A percentile compares a stretch with the other conserved stretches of the same genome.
phyloP scores from a whole-genome alignment of 148 eudicot species.

The Fagopyrum homotropicum region DNA sequence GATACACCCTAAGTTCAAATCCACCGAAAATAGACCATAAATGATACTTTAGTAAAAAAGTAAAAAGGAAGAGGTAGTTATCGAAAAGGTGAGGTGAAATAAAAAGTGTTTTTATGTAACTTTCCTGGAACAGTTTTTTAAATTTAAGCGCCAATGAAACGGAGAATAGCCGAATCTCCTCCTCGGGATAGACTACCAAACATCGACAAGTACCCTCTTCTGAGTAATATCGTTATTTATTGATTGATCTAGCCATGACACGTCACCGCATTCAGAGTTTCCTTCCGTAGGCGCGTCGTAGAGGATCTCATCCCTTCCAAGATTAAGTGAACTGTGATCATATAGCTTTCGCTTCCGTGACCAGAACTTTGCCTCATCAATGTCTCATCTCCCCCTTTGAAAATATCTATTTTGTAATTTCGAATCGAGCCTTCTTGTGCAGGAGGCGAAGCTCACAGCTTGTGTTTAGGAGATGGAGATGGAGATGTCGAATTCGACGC shows the following conservation, averaged over 20 bases:
- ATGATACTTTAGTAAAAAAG: too few relatives aligned
- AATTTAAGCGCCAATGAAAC: slow-evolving; percentile 10
- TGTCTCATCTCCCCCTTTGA: neutral
- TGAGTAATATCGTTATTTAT: neutral
- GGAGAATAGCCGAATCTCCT: neutral
- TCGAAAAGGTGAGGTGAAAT: too few relatives aligned
- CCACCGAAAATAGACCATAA: too few relatives aligned
- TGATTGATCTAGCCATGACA: neutral
- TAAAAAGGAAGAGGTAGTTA: too few relatives aligned
- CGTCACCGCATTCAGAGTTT: neutral
- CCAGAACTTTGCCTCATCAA: neutral
- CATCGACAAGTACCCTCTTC: neutral
- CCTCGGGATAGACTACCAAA: neutral
- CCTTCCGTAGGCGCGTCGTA: neutral
- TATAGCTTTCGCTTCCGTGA: slow-evolving; percentile 5
- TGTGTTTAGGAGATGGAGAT: neutral
- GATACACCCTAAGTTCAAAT: too few relatives aligned
- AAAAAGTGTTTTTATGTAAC: too few relatives aligned
- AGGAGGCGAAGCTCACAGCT: slow-evolving; percentile 1
- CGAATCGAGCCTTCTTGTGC: neutral
- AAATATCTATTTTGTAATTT: neutral
- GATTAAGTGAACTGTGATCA: neutral
- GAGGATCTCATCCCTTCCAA: neutral
- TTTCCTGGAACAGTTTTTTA: neutral
- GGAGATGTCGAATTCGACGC: slow-evolving; percentile 6